Evolutionary conservation across 1,284 basidiomycete genomes (phyloP).

Genomic region (Leccinum subrobustum): DNA sequence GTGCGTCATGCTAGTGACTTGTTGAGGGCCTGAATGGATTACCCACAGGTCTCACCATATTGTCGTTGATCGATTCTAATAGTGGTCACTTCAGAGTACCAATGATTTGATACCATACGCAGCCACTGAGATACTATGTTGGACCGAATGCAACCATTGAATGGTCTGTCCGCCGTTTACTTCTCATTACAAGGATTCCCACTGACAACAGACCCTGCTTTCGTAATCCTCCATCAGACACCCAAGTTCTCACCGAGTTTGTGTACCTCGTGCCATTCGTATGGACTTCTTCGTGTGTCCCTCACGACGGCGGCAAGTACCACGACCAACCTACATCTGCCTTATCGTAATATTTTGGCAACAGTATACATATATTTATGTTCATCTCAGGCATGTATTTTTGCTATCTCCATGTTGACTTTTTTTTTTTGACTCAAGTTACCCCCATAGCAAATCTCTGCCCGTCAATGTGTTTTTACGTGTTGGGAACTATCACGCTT

Average conservation of each 20-base stretch:
- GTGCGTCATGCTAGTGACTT: neutral
- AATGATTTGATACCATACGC: neutral
- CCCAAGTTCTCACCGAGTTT: neutral
- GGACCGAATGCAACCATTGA: neutral
- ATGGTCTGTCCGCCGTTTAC: neutral
- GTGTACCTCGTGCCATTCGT: neutral
- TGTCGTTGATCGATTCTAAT: neutral
- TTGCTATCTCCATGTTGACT: slow-evolving; percentile 18
- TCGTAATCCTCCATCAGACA: neutral
- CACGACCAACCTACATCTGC: neutral
- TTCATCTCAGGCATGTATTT: slow-evolving; percentile 12
- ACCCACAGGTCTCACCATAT: neutral
- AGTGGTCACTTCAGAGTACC: neutral
- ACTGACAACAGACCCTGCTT: slow-evolving; percentile 1
- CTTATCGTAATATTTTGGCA: slow-evolving; percentile 1
- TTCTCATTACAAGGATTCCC: neutral
- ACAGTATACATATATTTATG: neutral
- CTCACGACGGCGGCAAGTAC: neutral
- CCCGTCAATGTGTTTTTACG: neutral
- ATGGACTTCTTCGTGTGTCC: neutral
- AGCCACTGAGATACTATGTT: neutral
- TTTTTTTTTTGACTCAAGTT: neutral
- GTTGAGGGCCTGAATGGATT: neutral
- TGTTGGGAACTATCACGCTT: neutral
- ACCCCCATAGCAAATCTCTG: neutral